Evolutionary conservation across 176 grass and related monocot species (phyloP).

Genomic region (Aegilops sharonensis): DNA sequence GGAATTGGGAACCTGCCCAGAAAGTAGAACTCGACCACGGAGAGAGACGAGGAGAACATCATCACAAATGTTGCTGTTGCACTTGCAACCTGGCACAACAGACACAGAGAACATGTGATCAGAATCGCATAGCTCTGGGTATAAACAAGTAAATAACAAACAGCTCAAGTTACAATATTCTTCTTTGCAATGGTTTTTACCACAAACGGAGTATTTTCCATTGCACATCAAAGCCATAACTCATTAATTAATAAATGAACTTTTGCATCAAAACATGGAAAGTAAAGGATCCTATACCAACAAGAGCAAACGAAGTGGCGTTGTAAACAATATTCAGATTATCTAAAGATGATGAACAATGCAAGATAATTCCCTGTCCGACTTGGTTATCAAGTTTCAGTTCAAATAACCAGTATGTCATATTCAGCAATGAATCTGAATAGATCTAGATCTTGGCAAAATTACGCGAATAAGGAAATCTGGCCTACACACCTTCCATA

Average conservation of each 20-base stretch:
- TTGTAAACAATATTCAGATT: background rate
- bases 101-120: no score
- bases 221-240: background rate
- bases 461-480: background rate
- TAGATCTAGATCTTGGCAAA: background rate
- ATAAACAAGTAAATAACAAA: background rate
- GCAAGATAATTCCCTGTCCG: background rate
- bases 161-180: background rate
- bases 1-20: conserved; percentile 84
- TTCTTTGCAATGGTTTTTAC: background rate
- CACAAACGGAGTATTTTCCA: background rate
- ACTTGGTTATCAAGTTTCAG: background rate
- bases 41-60: conserved; percentile 99
- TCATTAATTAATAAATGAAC: background rate
- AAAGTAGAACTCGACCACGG: conserved; percentile 94
- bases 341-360: background rate
- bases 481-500: background rate
- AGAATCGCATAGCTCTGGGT: background rate
- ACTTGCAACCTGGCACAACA: conserved; percentile 75
- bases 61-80: conserved; percentile 98
- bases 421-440: background rate
- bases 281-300: background rate
- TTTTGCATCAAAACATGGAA: background rate
- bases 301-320: background rate
- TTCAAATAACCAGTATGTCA: background rate